A percentile compares a stretch with the other conserved stretches of the same genome.
Evolutionary conservation across 345 rosid species (phyloP).

Genomic region (Tarenaya hassleriana): DNA sequence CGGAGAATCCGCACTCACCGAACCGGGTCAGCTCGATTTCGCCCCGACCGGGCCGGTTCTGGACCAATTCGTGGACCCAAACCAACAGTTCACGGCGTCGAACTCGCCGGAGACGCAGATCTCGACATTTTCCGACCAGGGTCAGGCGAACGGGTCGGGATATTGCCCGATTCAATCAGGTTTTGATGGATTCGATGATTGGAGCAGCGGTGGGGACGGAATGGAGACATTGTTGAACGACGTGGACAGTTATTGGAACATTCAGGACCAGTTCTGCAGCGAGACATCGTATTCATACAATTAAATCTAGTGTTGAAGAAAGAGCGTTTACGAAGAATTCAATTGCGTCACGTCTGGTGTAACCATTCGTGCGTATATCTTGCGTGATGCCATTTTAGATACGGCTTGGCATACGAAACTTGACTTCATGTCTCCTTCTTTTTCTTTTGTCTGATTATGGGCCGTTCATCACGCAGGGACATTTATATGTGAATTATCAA

Average conservation of each 20-base stretch:
- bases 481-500: too few relatives aligned
- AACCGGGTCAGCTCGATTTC: conserved; percentile 17
- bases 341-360: conserved; percentile 32
- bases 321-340: conserved; percentile 28
- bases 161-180: conserved; percentile 24
- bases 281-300: conserved; percentile 31
- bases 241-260: conserved; percentile 41
- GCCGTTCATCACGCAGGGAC: too few relatives aligned
- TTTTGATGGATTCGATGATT: conserved; percentile 24
- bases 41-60: conserved; percentile 17
- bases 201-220: conserved; percentile 34
- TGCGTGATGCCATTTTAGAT: conserved; percentile 34
- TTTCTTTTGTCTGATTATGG: background rate
- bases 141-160: conserved; percentile 29
- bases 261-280: conserved; percentile 32
- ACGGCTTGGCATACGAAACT: conserved; percentile 29
- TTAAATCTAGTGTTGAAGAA: conserved; percentile 18
- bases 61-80: conserved; percentile 12
- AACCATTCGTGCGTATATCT: conserved; percentile 18
- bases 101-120: conserved; percentile 44
- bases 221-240: conserved; percentile 57
- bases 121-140: conserved; percentile 33
- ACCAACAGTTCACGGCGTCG: conserved; percentile 27
- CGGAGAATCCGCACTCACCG: conserved; percentile 23
- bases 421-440: conserved; percentile 22